Conservation (phyloP, 345 rosid species). For the Rhodamnia rubescens region DNA sequence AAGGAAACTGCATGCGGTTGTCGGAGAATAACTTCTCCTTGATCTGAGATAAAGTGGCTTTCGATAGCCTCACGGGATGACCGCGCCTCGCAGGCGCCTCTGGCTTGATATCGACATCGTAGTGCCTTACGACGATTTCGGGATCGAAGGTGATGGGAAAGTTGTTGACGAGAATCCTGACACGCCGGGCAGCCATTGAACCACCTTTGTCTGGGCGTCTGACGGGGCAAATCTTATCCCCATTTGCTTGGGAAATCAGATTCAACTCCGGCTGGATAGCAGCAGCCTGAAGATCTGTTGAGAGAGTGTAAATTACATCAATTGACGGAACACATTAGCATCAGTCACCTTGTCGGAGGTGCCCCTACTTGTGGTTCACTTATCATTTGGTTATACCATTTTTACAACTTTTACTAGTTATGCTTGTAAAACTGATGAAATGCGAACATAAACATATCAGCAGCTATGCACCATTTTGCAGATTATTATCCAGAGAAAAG, state of each 20-base stretch:
- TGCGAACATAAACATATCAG: background rate
- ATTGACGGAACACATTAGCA: background rate
- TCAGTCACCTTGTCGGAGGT: background rate
- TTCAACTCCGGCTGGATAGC: background rate
- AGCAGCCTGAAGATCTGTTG: background rate
- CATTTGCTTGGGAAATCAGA: background rate
- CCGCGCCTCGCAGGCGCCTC: slow-evolving; percentile 11
- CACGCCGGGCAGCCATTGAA: slow-evolving; percentile 10
- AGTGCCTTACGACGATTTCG: slow-evolving; percentile 42
- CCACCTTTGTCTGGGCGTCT: slow-evolving; percentile 72
- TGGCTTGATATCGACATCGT: slow-evolving; percentile 58
- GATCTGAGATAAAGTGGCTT: slow-evolving; percentile 30
- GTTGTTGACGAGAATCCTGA: slow-evolving; percentile 50
- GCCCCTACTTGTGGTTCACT: no score
- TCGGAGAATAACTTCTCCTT: slow-evolving; percentile 43
- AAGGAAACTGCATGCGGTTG: slow-evolving; percentile 32
- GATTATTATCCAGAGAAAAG: background rate
- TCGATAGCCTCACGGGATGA: slow-evolving; percentile 29
- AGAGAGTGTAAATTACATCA: background rate
- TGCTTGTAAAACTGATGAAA: no score
- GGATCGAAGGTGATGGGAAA: slow-evolving; percentile 46
- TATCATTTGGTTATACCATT: no score
- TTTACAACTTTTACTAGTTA: no score
- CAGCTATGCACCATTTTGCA: background rate
- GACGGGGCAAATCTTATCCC: slow-evolving; percentile 18